Evolutionary conservation across 106 monocot genomes (phyloP), one percentile per base, ranked within the genome.

Genomic region (Allium sativum): DNA sequence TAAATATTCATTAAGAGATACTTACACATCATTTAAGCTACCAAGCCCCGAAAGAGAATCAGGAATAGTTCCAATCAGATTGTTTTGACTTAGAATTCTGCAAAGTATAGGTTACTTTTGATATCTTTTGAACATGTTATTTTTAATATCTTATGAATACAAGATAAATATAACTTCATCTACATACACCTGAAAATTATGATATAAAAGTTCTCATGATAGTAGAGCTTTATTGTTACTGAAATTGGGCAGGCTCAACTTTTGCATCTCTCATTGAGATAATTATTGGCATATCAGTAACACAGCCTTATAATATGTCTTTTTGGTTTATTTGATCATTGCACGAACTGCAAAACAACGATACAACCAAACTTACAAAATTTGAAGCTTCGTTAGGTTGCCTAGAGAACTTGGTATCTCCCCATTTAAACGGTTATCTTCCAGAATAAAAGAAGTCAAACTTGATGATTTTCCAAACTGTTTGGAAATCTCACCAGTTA

Each of bases 401-500:
- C 95, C 95, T 58, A 95, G 79, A 70, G 86, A 75, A 67, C 55
- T 65, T 76, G 90, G 95, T 70, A 95, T 90, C 62, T 77, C 53
- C 45, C 95, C 95, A 68, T 44, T 77, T 70, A 95, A 71, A 43
- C 8, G 63, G 44, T 95, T 95, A 68, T 82, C 74, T 70, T 82
- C 81, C 67, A 95, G 70, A 45, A 45, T 67, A 77, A 95, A 82
- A 54, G 40, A 77, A 52, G 79, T 79, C 70, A 95, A 79, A 58
- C 79, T 90, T 59, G 84, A 87, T 43, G 90, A 70, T 52, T 95
- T 95, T 66, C 90, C 95, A 68, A 90, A 78, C 60, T 87, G 72
- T 50, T 51, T 64, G 13, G 95, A 90, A 69, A 95, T 95, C 21
- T 21, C 65, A 59, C 95, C 95, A 22, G 81, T 86, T 77, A 95